A percentile compares a stretch with the other conserved stretches of the same genome.
Evolutionary conservation across 345 rosid species (phyloP).

Genomic region (Raphanus raphanistrum): DNA sequence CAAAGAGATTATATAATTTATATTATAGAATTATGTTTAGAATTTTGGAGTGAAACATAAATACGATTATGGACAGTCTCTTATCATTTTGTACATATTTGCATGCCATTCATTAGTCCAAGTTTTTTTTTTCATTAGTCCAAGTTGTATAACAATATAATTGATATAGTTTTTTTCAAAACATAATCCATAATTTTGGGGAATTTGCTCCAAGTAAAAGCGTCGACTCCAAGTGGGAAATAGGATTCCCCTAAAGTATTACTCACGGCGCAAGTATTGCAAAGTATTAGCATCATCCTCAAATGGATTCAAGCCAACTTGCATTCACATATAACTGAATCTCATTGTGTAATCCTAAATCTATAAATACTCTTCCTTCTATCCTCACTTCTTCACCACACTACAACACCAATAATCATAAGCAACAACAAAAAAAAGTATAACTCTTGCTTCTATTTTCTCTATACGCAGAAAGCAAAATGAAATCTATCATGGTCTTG

Average conservation of each 20-base stretch:
- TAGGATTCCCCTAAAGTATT: background rate
- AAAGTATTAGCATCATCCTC: conserved; percentile 10
- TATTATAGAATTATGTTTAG: background rate
- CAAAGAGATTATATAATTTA: background rate
- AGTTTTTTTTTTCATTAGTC: background rate
- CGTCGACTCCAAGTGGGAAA: conserved; percentile 21
- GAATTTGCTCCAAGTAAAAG: conserved; percentile 19
- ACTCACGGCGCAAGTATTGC: conserved; percentile 35
- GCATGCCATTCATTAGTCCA: background rate
- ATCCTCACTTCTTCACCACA: conserved; percentile 15
- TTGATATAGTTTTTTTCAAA: background rate
- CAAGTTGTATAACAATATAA: background rate
- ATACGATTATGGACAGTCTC: background rate
- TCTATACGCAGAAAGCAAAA: background rate
- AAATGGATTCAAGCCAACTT: conserved; percentile 33
- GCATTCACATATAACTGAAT: conserved; percentile 26
- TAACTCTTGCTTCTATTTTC: background rate
- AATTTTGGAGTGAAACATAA: background rate
- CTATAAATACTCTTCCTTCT: conserved; percentile 30
- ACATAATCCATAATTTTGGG: conserved; percentile 18
- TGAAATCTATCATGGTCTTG: conserved; percentile 26
- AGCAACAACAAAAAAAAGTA: background rate
- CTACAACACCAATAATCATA: conserved; percentile 19
- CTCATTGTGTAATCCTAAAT: conserved; percentile 16
- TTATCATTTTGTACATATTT: background rate